A percentile compares a stretch with the other conserved stretches of the same genome.
phyloP scores from a whole-genome alignment of 768 basidiomycete species.

The Tulasnella sp. region DNA sequence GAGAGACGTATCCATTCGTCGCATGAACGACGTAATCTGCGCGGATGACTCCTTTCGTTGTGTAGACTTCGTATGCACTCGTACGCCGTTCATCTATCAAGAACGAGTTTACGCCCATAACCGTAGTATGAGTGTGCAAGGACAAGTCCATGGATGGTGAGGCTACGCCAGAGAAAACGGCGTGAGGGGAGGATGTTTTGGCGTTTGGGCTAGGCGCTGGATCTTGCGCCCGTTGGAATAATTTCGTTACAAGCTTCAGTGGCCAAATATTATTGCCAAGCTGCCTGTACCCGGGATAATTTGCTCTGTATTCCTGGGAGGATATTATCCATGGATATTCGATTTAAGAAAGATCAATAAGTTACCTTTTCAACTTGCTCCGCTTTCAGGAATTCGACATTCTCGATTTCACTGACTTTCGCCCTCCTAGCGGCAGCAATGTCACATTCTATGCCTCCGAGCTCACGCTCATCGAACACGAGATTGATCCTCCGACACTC shows the following conservation, averaged over 20 bases:
- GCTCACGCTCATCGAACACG: constrained; percentile 49
- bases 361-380: constrained; percentile 51
- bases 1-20: constrained; percentile 77
- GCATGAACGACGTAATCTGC: constrained; percentile 74
- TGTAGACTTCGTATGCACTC: constrained; percentile 55
- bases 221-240: constrained; percentile 41
- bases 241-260: constrained; percentile 66
- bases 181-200: neutral
- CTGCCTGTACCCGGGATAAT: constrained; percentile 51
- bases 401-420: constrained; percentile 46
- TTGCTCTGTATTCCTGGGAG: constrained; percentile 44
- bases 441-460: constrained; percentile 43
- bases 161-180: neutral
- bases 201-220: neutral
- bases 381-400: constrained; percentile 48
- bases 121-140: constrained; percentile 73
- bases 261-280: constrained; percentile 72
- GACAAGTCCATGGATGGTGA: constrained; percentile 38
- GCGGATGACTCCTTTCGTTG: constrained; percentile 60
- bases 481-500: constrained; percentile 53
- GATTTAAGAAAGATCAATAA: neutral
- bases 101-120: constrained; percentile 38
- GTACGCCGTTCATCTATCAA: constrained; percentile 4
- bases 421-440: constrained; percentile 53
- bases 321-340: neutral